Evolutionary conservation across 768 basidiomycete genomes (phyloP), one percentile per base, ranked within the genome.

Genomic region (Cyclocybe cylindracea): DNA sequence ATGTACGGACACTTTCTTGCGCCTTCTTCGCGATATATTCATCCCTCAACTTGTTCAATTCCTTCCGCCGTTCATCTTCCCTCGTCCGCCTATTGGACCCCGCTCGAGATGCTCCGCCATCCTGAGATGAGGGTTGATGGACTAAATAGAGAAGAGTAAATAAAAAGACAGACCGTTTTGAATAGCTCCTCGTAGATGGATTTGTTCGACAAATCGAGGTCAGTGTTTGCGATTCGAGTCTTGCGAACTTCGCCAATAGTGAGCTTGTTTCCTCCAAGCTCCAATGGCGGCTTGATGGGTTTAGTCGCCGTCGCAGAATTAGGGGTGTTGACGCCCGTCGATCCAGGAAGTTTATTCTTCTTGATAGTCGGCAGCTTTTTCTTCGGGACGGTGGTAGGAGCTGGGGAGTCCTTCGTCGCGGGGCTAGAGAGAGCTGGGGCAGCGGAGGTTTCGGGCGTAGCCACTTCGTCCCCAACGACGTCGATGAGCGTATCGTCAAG

Each of bases 61-160:
- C 86, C 57, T 78, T 85, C 50, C 80, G 75, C 43, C 86, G 74
- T 61, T 89, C 86, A 56, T 88, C 87, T n/a, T 87, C 82, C 54
- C 76, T 78, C 40, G 76, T 72, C 13, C 76, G 70, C 41, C 78
- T 62, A 46, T 70, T 50, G 76, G 59, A 36, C 32, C 54, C 53
- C 34, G 53, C 51, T 38, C 55, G 44, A 35, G 49, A 49, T 39
- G 44, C 41, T n/a, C 50, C 51, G 7, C 54, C 50, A 65, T 50
- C 57, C 33, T 19, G 14, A 42, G 42, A 47, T 42, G 46, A 36
- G 50, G 18, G 29, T 18, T 10, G 31, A 10, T 5, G 44, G 2
- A 24, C 33, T n/a, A 40, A 49, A 32, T 11, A 42, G 14, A 29
- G 32, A 48, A 39, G 10, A 24, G 4, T 14, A 18, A 44, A 14